Conservation (phyloP, 345 rosid species). For the Luvunga scandens region DNA sequence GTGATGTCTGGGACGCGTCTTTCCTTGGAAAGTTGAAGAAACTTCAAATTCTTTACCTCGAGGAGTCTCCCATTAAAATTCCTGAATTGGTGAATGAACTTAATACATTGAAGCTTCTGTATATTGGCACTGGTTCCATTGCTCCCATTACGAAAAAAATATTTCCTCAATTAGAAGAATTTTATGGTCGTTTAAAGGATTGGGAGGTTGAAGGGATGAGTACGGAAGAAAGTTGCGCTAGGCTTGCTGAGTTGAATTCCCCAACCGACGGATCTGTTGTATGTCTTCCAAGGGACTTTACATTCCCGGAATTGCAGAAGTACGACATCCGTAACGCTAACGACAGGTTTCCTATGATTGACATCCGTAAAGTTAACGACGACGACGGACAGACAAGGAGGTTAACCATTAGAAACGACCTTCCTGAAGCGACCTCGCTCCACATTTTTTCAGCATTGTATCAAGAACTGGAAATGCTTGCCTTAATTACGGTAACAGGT, state of each 20-base stretch:
- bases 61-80: neutral
- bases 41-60: neutral
- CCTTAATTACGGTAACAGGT: rapidly evolving
- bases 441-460: neutral
- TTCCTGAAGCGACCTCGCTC: neutral
- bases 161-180: neutral
- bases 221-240: neutral
- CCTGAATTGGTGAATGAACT: neutral
- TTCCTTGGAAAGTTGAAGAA: neutral
- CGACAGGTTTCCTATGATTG: no score
- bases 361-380: no score
- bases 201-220: neutral
- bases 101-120: neutral
- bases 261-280: neutral
- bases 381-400: no score
- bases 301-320: neutral
- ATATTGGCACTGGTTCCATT: neutral
- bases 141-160: no score
- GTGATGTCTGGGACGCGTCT: neutral
- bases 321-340: neutral
- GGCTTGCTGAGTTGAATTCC: neutral
- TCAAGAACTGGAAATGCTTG: neutral
- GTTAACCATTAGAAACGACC: rapidly evolving
- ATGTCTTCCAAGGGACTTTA: neutral
- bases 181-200: neutral